Percentiles rank a stretch among this genome's conserved stretches.
Conservation (phyloP, 1,284 basidiomycete genomes). For the Cryptococcus amylolentus region DNA sequence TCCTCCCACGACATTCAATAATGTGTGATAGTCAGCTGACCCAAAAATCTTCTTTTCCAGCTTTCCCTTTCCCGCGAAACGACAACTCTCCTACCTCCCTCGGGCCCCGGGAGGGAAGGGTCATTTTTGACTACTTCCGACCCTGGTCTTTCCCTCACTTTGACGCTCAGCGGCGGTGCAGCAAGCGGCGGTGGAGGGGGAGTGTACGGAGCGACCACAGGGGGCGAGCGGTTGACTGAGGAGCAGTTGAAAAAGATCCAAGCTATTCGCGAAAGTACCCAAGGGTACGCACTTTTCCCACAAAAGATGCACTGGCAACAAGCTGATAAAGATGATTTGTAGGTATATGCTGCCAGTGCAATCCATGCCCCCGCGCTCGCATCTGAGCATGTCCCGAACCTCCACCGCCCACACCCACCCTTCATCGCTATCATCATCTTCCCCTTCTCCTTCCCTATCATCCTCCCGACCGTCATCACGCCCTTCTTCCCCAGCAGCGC, state of each 20-base stretch:
- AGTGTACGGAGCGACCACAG: constrained; percentile 7
- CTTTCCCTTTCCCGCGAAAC: background rate
- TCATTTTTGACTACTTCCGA: constrained; percentile 4
- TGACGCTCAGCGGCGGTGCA: constrained; percentile 14
- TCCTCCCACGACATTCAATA: background rate
- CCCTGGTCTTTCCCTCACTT: constrained; percentile 10
- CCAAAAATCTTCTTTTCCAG: no score
- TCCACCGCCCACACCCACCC: constrained; percentile 1
- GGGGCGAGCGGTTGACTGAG: constrained; percentile 12
- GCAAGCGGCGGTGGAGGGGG: constrained; percentile 2
- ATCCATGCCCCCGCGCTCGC: background rate
- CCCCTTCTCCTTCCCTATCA: no score
- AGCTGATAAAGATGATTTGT: no score
- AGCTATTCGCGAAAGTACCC: constrained; percentile 6
- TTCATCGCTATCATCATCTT: background rate
- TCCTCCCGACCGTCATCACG: constrained; percentile 7
- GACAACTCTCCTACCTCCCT: background rate
- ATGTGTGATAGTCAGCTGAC: no score
- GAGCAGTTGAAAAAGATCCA: constrained; percentile 19
- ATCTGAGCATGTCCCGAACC: no score
- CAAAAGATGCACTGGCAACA: background rate
- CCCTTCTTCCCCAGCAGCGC: constrained; percentile 5
- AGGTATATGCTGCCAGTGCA: constrained; percentile 23
- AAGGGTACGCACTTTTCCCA: background rate
- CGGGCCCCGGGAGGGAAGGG: background rate